Base-by-base conservation (phyloP, 2,329 filamentous ascomycete genomes). In the Aspergillus bombycis region DNA sequence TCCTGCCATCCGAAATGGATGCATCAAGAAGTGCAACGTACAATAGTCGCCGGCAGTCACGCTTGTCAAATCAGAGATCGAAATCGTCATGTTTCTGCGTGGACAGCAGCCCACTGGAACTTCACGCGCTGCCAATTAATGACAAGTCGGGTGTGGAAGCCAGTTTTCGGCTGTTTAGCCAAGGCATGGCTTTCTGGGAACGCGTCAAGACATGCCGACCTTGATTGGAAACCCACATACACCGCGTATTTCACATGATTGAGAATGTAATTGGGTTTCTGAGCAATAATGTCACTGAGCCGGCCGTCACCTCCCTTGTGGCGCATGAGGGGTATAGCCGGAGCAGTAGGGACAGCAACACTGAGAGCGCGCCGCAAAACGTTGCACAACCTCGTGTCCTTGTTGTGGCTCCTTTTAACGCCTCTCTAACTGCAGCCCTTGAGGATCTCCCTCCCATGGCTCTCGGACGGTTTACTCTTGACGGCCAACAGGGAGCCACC, bases 381-480 rank as follows among this genome's bases (percentile, higher is more conserved):
- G 38, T 56, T n/a, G 53, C 32, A 56, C 53, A 56, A 38, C 32
- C 53, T 56, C 53, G 32, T 56, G 38, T 57, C 36, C 55, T 36
- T 38, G 38, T 45, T 43, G 55, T 57, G 55, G 36, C 55, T 57
- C 55, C 55, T 57, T 57, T 38, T 38, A 57, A 38, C 55, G 23
- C 38, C 26, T 57, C 38, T 10, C 55, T 46, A 38, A 38, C 55
- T 57, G 55, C 55, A 32, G 55, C 55, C 12, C 55, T 57, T 57
- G 55, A 57, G 38, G 46, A 45, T 45, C 55, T 45, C 38, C 55
- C 55, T 57, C 55, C 38, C 38, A 46, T 57, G 55, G 55, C 55
- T 57, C 55, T 57, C 23, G 55, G 55, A n/a, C 55, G 34, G 55
- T 57, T 57, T 57, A 57, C 55, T 57, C 55, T 57, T 57, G 38